Conservation (phyloP, 495 filamentous ascomycete species). For the Xylaria flabelliformis region DNA sequence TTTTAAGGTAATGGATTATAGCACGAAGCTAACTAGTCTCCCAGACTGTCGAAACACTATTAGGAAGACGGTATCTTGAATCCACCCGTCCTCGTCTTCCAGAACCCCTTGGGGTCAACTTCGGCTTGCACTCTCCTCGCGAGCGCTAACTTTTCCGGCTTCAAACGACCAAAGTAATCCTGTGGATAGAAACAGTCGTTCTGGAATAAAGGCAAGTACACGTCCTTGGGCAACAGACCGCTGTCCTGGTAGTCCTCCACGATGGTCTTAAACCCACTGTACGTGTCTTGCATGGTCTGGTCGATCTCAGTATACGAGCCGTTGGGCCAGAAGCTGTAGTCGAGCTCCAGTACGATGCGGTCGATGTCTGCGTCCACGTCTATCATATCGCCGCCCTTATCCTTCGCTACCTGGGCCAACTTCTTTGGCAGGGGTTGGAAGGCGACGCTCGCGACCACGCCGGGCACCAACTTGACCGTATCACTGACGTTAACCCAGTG, state of each 20-base stretch:
- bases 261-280: constrained; percentile 50
- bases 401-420: constrained; percentile 55
- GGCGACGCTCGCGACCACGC: constrained; percentile 59
- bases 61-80: constrained; percentile 42
- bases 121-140: constrained; percentile 51
- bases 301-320: constrained; percentile 56
- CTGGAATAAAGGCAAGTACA: constrained; percentile 65
- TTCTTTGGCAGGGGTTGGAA: constrained; percentile 63
- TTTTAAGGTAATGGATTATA: background rate
- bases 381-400: constrained; percentile 58
- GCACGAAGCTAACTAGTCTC: background rate
- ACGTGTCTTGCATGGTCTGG: constrained; percentile 54
- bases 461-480: constrained; percentile 51
- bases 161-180: constrained; percentile 65
- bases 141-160: constrained; percentile 49
- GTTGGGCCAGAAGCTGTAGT: constrained; percentile 58
- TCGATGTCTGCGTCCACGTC: constrained; percentile 58
- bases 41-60: background rate
- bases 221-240: constrained; percentile 50
- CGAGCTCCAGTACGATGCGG: constrained; percentile 63
- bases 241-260: constrained; percentile 42
- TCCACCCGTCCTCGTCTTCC: constrained; percentile 63
- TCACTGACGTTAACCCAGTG: constrained; percentile 57
- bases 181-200: constrained; percentile 64
- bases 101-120: constrained; percentile 65